These are phyloP conservation scores for Malassezia nana DNA, from an alignment of 1,284 basidiomycete genomes.

Conservation along the genomic window DNA sequence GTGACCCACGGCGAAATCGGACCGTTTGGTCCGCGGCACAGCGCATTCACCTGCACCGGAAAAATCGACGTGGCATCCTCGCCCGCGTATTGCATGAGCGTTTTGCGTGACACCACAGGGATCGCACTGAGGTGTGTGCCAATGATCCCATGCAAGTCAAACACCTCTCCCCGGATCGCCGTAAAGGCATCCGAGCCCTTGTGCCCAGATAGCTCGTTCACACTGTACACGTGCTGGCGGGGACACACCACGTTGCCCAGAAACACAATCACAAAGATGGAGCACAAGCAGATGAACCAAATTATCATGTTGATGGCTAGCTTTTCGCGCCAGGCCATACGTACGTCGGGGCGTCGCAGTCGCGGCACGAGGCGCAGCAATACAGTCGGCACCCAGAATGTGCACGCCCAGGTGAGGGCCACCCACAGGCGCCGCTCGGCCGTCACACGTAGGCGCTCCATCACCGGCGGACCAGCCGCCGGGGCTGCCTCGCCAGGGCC, in stretches of 20 bases:
- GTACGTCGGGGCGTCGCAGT: conserved; percentile 86
- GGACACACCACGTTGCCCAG: conserved; percentile 85
- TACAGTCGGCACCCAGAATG: conserved; percentile 75
- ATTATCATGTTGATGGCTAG: conserved; percentile 83
- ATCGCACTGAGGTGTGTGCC: conserved; percentile 59
- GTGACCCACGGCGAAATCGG: conserved; percentile 73
- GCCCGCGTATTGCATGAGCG: conserved; percentile 74
- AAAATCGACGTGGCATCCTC: conserved; percentile 67
- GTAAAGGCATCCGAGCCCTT: conserved; percentile 66
- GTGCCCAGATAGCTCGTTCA: conserved; percentile 65
- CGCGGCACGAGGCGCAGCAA: conserved; percentile 64
- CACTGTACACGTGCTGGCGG: conserved; percentile 78
- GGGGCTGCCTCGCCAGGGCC: conserved; percentile 48
- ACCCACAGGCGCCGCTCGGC: conserved; percentile 78
- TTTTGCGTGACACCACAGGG: conserved; percentile 63
- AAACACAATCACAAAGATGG: conserved; percentile 84
- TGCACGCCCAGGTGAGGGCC: conserved; percentile 74
- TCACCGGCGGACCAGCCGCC: conserved; percentile 54
- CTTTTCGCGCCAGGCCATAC: conserved; percentile 96
- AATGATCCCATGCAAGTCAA: conserved; percentile 56
- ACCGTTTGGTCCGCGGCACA: conserved; percentile 78
- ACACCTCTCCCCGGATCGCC: conserved; percentile 82
- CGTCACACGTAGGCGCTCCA: conserved; percentile 72
- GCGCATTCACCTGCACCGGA: conserved; percentile 89
- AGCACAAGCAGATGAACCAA: conserved; percentile 79